Evolutionary conservation across 768 basidiomycete species (phyloP), one percentile per base, ranked within the genome.

Genomic region (Xerocomellus intermedius): DNA sequence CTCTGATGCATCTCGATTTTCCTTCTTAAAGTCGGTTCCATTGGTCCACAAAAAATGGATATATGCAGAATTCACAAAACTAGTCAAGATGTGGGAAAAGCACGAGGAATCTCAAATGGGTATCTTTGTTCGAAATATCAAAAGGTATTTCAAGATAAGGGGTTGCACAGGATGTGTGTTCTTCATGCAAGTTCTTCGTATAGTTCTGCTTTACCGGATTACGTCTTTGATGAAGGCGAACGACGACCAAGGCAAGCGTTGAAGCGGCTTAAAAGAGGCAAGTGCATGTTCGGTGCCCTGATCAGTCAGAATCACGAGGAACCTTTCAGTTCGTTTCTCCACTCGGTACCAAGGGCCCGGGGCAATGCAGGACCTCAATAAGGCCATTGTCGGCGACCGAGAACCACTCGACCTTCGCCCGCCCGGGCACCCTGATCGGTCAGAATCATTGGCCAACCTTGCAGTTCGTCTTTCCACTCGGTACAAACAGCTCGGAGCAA

Each of bases 21-120:
- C 21, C 33, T 42, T 10, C 57, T 45, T 48, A 52, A 77, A 94
- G 93, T 86, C 57, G 89, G 87, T 19, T 77, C 87, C 8, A 73
- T 79, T 56, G 94, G 89, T 26, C 86, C 89, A 49, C 82, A 94
- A 59, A 87, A 82, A 67, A 77, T 99, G 61, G 97, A 99, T 71
- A 95, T 99, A 55, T 95, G 89, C 87, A 26, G 93, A 98, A 65
- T 99, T 98, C 70, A 89, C 87, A 12, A 94, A 95, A 69, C 81
- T 92, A 50, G 93, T 95, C 65, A 95, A 95, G 71, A 75, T 83
- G 76, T 98, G 97, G 94, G 96, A 98, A 67, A 88, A 90, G 68
- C 98, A 87, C 62, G 91, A 98, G 55, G 89, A 93, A 62, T 77
- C 82, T 14, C 85, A 83, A 51, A 99, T 99, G 97, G 94, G 94